These are phyloP conservation scores for Metarhizium humberi DNA, from an alignment of 2,329 filamentous ascomycete species.

Conservation along the genomic window DNA sequence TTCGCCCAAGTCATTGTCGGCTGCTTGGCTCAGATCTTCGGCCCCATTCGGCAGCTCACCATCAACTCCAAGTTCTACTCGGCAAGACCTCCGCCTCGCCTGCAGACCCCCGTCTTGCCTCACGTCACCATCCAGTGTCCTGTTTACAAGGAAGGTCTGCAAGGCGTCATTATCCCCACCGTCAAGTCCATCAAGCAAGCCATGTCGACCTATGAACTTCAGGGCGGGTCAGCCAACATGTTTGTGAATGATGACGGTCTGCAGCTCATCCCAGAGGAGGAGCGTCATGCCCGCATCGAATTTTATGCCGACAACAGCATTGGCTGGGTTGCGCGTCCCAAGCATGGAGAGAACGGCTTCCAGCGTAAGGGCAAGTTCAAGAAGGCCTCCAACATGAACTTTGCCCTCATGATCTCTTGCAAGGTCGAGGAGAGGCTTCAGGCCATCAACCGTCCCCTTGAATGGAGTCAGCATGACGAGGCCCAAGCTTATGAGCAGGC, in stretches of 20 bases:
- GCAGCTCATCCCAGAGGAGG: constrained; percentile 55
- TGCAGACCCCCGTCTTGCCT: constrained; percentile 49
- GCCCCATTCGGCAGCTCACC: constrained; percentile 63
- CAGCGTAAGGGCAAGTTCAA: constrained; percentile 56
- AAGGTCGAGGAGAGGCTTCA: constrained; percentile 61
- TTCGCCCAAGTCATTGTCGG: constrained; percentile 72
- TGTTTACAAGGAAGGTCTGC: constrained; percentile 78
- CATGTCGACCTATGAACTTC: constrained; percentile 67
- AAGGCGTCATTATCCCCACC: constrained; percentile 65
- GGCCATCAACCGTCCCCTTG: constrained; percentile 42
- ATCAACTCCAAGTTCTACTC: constrained; percentile 79
- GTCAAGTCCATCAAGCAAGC: constrained; percentile 70
- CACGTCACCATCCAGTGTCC: constrained; percentile 80
- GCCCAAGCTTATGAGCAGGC: constrained; percentile 55
- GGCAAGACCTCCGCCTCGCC: constrained; percentile 54
- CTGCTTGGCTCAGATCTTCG: constrained; percentile 66
- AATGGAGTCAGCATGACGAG: constrained; percentile 63
- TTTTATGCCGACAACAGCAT: constrained; percentile 63
- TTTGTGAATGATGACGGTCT: constrained; percentile 70
- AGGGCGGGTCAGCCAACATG: constrained; percentile 70
- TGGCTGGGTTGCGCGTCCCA: constrained; percentile 59
- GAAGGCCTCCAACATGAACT: constrained; percentile 69
- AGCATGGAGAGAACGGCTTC: constrained; percentile 55
- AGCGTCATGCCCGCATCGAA: constrained; percentile 53
- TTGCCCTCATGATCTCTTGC: constrained; percentile 56